Base-by-base conservation (phyloP, 306 rosid genomes). In the Fragaria iinumae region DNA sequence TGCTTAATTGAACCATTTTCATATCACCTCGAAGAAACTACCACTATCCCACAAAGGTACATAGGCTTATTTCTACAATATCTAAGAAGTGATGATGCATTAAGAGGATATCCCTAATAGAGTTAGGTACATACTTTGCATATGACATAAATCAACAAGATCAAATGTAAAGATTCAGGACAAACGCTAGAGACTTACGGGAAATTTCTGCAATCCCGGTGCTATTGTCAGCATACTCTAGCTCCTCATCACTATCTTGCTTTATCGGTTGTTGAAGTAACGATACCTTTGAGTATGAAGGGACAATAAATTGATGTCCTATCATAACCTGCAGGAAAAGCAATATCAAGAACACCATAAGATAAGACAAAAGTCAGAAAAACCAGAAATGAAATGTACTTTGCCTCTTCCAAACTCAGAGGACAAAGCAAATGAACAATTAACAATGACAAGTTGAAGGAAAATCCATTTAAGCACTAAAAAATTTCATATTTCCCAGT, bases 191-290 rank as follows among this genome's bases (percentile, higher is more conserved):
- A 73, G 45, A 72, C 71, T 70, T 88, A 84, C 81, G 44, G 69
- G 77, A 79, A 52, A 76, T 68, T n/a, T 89, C 84, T 55, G 74
- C 84, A 83, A 82, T 82, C 80, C 97, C 97, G 69, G 86, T 84
- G 85, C 90, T 86, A 86, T 88, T 89, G 78, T 93, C 98, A 38
- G 97, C 99, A 85, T 96, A 89, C 83, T 93, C 99, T 32, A 96
- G 93, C 93, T 96, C 98, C 81, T 96, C 99, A 21, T 96, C 99
- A 62, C 99, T 96, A 69, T 96, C 98, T 88, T 87, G 97, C 85
- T 88, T 90, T 57, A 81, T 83, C 41, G 99, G 99, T 77, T 91
- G 98, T 83, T 85, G 90, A 55, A 87, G 86, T 79, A 93, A 89
- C 27, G 99, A 96, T 73, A 91, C 99, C 78, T 76, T 79, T 14